Evolutionary conservation across 169 alveolate genomes (phyloP), one percentile per base, ranked within the genome.

Genomic region (Plasmodium ovale): DNA sequence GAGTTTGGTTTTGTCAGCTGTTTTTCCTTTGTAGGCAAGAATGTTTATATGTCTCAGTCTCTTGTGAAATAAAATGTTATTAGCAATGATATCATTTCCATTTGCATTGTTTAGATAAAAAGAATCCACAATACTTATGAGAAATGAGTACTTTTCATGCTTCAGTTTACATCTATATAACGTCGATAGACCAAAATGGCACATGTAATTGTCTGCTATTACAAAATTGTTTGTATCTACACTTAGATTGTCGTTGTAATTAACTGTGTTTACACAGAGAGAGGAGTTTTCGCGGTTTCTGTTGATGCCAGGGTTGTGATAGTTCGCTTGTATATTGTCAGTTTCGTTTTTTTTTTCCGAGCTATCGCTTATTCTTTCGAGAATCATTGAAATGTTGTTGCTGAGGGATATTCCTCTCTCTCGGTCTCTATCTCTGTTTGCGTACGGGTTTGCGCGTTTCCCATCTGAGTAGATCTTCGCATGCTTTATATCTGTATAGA

Each of bases 11-110:
- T 65, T 64, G 37, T 82, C 90, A 51, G 90, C 90, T 35, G 90
- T 54, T 27, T 82, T 82, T 56, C 90, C 90, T 49, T 82, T 56
- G 29, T 82, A 82, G 9, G 90, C 51, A 27, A 82, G 42, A 33
- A 82, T 82, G 25, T 82, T 82, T 37, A 82, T 64, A 42, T 82
- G 90, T 53, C 90, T 51, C 1, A 82, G 58, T 14, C 90, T 82
- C 37, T 82, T 82, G 44, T 82, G 90, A 51, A 82, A 82, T 23
- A 82, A 19, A 12, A 82, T 82, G 65, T 82, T 82, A 53, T 82
- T 82, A 0, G 90, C 90, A 21, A 82, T 82, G 6, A 44, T 65
- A 27, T 82, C 90, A 47, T 82, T 82, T 10, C 84, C 79, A 82
- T 82, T 69, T n/a, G 56, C 47, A 27, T 49, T 65, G 29, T 82